These are phyloP conservation scores for Nicotiana knightiana DNA, from an alignment of 257 asterid genomes.

Conservation along the genomic window DNA sequence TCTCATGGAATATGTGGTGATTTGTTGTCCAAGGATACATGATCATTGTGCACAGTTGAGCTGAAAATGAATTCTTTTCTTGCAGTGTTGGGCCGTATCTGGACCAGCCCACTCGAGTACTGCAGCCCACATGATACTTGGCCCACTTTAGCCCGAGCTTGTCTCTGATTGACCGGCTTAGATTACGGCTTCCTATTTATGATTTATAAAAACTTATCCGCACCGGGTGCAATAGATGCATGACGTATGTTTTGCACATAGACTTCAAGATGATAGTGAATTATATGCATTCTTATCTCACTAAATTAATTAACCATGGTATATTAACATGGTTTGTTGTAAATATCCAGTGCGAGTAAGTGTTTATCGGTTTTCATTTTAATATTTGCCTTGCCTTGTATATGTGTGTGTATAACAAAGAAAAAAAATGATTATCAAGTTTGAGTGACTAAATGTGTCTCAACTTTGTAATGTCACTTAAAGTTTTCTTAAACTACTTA, in stretches of 20 bases:
- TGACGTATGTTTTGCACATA: too few relatives aligned
- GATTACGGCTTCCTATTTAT: too few relatives aligned
- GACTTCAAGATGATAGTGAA: too few relatives aligned
- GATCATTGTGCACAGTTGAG: background rate
- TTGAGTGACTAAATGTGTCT: background rate
- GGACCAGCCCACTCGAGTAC: background rate
- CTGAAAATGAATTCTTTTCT: conserved; percentile 1
- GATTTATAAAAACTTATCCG: too few relatives aligned
- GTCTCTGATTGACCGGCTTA: background rate
- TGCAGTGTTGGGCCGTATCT: conserved; percentile 26
- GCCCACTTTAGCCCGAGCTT: background rate
- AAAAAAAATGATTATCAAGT: background rate
- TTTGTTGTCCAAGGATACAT: background rate
- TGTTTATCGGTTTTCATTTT: too few relatives aligned
- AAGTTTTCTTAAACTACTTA: background rate
- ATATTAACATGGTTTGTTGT: too few relatives aligned
- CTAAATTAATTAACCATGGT: too few relatives aligned
- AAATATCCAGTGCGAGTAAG: accelerated
- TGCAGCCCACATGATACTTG: background rate
- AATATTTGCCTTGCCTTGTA: background rate
- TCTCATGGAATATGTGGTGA: background rate
- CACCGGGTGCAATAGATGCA: too few relatives aligned
- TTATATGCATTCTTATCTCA: too few relatives aligned
- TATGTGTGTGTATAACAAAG: background rate
- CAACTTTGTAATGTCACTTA: background rate